A percentile compares a stretch with the other conserved stretches of the same genome.
Conservation (phyloP, 352 stramenopile genomes). For the Phytopythium litorale region DNA sequence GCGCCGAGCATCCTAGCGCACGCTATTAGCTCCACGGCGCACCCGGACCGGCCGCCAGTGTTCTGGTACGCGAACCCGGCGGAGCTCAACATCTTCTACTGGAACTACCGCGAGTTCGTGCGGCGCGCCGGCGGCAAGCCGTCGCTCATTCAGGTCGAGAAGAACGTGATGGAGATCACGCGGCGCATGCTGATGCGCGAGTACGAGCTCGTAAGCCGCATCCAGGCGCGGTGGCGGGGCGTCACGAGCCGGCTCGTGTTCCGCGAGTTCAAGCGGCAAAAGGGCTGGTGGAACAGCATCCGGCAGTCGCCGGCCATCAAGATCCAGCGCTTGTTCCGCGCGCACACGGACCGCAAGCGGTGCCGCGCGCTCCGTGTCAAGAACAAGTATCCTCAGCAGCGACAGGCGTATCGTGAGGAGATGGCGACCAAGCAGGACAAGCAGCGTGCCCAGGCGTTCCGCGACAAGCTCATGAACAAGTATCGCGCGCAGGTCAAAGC, state of each 20-base stretch:
- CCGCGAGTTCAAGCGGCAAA: conserved; percentile 59
- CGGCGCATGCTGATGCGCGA: conserved; percentile 59
- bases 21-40: conserved; percentile 18
- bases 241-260: conserved; percentile 61
- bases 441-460: conserved; percentile 27
- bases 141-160: conserved; percentile 67
- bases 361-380: conserved; percentile 36
- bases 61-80: conserved; percentile 75
- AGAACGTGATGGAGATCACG: conserved; percentile 69
- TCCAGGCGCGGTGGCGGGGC: conserved; percentile 61
- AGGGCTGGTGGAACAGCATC: conserved; percentile 52
- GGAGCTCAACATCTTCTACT: conserved; percentile 60
- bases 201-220: conserved; percentile 60
- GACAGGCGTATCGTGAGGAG: conserved; percentile 34
- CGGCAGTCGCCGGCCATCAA: conserved; percentile 64
- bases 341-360: conserved; percentile 28
- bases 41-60: conserved; percentile 39
- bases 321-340: conserved; percentile 65
- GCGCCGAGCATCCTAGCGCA: conserved; percentile 44
- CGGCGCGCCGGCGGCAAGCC: conserved; percentile 51
- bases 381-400: conserved; percentile 38
- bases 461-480: conserved; percentile 46
- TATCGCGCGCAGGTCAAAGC: conserved; percentile 54
- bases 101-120: conserved; percentile 79
- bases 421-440: conserved; percentile 17